phyloP scores from a whole-genome alignment of 164 flowering plant genomes.

The Platanus orientalis region DNA sequence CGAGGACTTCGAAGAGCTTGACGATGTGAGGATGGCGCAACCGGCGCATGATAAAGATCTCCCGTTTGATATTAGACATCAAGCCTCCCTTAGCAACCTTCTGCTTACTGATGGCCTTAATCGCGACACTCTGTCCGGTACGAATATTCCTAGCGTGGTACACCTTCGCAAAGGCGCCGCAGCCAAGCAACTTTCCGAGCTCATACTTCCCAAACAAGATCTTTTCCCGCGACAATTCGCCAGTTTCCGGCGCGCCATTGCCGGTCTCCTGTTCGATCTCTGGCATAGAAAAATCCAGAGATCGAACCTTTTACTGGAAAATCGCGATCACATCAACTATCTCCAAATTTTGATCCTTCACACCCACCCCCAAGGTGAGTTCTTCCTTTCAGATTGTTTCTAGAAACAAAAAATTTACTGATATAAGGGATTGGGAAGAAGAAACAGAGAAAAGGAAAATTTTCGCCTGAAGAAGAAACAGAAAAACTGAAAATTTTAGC shows the following conservation, averaged over 20 bases:
- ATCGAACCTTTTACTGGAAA: constrained; percentile 10
- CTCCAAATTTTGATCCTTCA: no score
- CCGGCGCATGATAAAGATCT: constrained; percentile 49
- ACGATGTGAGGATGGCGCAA: constrained; percentile 55
- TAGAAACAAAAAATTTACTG: no score
- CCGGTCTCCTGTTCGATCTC: constrained; percentile 30
- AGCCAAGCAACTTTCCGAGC: constrained; percentile 53
- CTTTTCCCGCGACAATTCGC: not conserved
- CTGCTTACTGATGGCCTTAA: constrained; percentile 54
- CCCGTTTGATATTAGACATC: constrained; percentile 47
- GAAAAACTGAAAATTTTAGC: no score
- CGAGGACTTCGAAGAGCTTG: constrained; percentile 50
- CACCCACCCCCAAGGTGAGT: no score
- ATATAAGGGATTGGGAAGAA: no score
- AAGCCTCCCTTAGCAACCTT: constrained; percentile 25
- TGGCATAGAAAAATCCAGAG: constrained; percentile 31
- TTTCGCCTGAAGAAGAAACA: no score
- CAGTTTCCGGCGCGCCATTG: not conserved
- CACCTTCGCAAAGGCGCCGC: constrained; percentile 74
- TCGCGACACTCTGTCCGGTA: constrained; percentile 52
- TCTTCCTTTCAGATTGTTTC: no score
- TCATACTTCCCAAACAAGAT: constrained; percentile 53
- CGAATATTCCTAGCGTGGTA: constrained; percentile 47
- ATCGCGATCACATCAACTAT: not conserved
- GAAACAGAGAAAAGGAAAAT: no score